Conservation (phyloP, 2,329 filamentous ascomycete genomes). For the Fusarium sp. region DNA sequence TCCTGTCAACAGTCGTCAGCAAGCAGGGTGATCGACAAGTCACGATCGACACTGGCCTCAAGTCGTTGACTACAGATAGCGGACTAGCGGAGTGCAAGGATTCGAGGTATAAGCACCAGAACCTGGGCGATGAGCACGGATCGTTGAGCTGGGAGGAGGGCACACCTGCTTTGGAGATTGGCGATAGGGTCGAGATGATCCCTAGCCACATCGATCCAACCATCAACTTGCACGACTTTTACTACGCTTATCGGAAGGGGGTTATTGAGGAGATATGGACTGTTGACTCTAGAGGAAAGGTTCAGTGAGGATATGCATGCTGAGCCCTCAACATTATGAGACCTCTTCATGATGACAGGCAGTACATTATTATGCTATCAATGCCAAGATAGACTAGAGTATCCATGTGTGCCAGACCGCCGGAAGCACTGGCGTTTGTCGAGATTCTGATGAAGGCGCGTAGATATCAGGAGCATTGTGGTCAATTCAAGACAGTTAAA, state of each 20-base stretch:
- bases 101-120: constrained; percentile 2
- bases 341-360: neutral
- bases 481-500: neutral
- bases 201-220: constrained; percentile 38
- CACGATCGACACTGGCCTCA: constrained; percentile 31
- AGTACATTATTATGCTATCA: no score
- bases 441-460: neutral
- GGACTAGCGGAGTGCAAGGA: constrained; percentile 34
- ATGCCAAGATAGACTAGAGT: neutral
- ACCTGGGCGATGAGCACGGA: constrained; percentile 33
- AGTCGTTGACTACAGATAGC: constrained; percentile 32
- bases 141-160: constrained; percentile 25
- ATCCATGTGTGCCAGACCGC: neutral
- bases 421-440: neutral
- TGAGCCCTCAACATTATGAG: accelerated
- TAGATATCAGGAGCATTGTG: neutral
- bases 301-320: constrained; percentile 4
- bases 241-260: constrained; percentile 28
- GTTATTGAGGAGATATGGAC: constrained; percentile 27
- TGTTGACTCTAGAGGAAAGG: constrained; percentile 33
- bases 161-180: constrained; percentile 6
- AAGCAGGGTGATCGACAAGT: constrained; percentile 34
- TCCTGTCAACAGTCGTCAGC: constrained; percentile 21
- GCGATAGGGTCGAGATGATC: constrained; percentile 32
- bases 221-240: constrained; percentile 34